Percentiles rank a stretch among this genome's conserved stretches.
These are phyloP conservation scores for Tetratostichococcus sp. DNA, from an alignment of 139 green algal species.

Conservation along the genomic window DNA sequence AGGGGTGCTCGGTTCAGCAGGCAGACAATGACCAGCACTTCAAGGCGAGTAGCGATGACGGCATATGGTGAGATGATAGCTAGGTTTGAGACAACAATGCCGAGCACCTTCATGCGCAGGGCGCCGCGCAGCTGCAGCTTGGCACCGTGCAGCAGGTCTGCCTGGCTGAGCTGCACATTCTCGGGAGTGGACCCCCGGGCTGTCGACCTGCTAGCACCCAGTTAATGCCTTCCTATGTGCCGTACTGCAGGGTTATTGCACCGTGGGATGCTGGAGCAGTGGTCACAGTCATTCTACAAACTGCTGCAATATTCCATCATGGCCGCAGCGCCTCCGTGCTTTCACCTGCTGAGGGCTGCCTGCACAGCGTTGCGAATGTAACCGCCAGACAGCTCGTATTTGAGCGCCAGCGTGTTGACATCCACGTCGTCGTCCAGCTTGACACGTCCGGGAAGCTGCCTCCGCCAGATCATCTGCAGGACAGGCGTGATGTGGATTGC, in stretches of 20 bases:
- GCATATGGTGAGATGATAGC: no score
- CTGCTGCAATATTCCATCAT: no score
- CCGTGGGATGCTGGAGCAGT: no score
- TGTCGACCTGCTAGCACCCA: slow-evolving; percentile 6
- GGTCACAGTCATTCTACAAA: no score
- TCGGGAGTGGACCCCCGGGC: slow-evolving; percentile 3
- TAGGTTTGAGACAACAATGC: no score
- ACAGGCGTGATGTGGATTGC: no score
- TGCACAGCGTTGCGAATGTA: slow-evolving; percentile 21
- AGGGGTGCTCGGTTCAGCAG: no score
- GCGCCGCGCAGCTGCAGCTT: slow-evolving; percentile 17
- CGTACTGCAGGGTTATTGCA: no score
- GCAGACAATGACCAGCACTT: no score
- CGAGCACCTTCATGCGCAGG: slow-evolving; percentile 11
- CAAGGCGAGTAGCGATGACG: no score
- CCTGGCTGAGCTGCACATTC: neutral
- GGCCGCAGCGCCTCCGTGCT: no score
- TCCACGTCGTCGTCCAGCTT: slow-evolving; percentile 10
- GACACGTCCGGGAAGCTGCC: slow-evolving; percentile 7
- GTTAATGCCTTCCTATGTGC: no score
- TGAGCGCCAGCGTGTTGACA: slow-evolving; percentile 14
- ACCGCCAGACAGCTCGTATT: slow-evolving; percentile 15
- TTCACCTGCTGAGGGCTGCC: slow-evolving; percentile 11
- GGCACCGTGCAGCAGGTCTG: slow-evolving; percentile 14
- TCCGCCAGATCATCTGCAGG: slow-evolving; percentile 8